These are phyloP conservation scores for Stephania yunnanensis DNA, from an alignment of 164 flowering plant genomes.

Conservation along the genomic window DNA sequence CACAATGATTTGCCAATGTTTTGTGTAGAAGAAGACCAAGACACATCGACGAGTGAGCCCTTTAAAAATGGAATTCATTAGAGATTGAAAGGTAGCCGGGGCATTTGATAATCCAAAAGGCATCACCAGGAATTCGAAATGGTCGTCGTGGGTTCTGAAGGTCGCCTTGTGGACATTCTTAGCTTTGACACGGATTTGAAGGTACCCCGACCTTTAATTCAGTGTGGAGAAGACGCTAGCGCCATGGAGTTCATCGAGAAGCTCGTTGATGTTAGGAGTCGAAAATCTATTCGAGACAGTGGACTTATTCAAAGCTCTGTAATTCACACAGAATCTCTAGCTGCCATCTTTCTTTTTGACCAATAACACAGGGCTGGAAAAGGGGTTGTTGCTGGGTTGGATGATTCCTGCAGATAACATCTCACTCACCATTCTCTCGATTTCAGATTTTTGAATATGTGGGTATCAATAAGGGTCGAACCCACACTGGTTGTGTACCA, in stretches of 20 bases:
- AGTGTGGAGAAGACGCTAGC: too few relatives aligned
- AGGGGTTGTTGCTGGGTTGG: neutral
- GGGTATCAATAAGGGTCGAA: neutral
- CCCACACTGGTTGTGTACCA: neutral
- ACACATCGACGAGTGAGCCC: neutral
- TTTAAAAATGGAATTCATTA: neutral
- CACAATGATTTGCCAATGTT: neutral
- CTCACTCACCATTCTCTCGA: neutral
- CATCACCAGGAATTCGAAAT: neutral
- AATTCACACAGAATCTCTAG: too few relatives aligned
- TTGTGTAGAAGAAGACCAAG: neutral
- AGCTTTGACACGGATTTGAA: too few relatives aligned
- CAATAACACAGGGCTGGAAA: neutral
- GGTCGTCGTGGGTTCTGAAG: too few relatives aligned
- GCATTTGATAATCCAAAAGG: neutral
- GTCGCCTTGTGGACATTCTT: too few relatives aligned
- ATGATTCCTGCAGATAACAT: neutral
- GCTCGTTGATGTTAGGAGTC: too few relatives aligned
- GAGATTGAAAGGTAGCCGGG: neutral
- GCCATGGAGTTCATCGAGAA: too few relatives aligned
- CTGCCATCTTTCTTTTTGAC: neutral
- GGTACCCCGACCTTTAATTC: too few relatives aligned
- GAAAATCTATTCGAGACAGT: too few relatives aligned
- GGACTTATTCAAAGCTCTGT: too few relatives aligned
- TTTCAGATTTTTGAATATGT: neutral